A percentile compares a stretch with the other conserved stretches of the same genome.
phyloP scores from a whole-genome alignment of 495 filamentous ascomycete species.

The Xylaria castorea region DNA sequence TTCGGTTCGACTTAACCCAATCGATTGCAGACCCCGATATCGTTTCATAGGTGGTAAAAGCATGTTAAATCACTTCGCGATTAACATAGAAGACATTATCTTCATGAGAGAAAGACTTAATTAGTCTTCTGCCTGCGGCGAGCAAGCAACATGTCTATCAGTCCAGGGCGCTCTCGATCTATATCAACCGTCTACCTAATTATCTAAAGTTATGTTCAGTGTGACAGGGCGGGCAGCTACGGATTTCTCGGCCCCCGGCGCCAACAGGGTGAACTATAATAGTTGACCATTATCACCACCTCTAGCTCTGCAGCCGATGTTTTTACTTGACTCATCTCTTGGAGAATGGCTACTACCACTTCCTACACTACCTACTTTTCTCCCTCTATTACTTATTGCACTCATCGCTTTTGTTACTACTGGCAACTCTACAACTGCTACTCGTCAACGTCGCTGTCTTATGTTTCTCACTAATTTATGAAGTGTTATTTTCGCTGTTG shows the following conservation, averaged over 20 bases:
- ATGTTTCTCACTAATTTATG: not conserved
- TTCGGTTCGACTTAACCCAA: not conserved
- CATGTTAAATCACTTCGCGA: too few relatives aligned
- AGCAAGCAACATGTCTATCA: not conserved
- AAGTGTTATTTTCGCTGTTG: too few relatives aligned
- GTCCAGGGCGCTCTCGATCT: too few relatives aligned
- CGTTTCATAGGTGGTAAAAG: not conserved
- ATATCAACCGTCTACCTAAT: too few relatives aligned
- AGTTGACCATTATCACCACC: too few relatives aligned
- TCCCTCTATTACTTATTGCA: not conserved
- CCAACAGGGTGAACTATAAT: too few relatives aligned
- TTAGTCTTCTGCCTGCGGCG: not conserved
- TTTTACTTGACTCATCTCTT: not conserved
- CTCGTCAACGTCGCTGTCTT: not conserved
- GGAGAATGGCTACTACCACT: not conserved
- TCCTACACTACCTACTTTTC: not conserved
- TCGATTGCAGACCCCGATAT: not conserved
- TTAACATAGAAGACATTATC: not conserved
- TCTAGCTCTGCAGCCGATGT: not conserved
- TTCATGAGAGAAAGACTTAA: not conserved
- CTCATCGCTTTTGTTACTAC: not conserved
- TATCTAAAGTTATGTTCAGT: too few relatives aligned
- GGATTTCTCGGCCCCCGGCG: too few relatives aligned
- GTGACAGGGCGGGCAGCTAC: too few relatives aligned
- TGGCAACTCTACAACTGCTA: not conserved